A percentile compares a stretch with the other conserved stretches of the same genome.
Evolutionary conservation across 176 grass and related monocot genomes (phyloP).

Genomic region (Cenchrus purpureus): DNA sequence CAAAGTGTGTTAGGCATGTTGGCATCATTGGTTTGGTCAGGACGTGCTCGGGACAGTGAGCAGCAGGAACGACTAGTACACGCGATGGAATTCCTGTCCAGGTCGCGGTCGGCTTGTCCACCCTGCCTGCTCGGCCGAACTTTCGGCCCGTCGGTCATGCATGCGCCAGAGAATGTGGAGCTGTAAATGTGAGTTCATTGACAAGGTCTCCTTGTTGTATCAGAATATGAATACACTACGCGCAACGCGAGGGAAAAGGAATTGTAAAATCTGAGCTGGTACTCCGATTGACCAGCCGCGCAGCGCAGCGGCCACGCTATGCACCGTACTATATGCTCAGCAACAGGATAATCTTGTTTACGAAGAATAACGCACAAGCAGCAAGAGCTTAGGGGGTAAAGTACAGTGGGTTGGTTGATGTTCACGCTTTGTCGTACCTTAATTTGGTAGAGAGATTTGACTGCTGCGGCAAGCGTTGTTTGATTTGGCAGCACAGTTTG

Average conservation of each 20-base stretch:
- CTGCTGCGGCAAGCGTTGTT: background rate
- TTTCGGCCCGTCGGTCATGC: slow-evolving; percentile 30
- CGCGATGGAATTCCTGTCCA: slow-evolving; percentile 43
- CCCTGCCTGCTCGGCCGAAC: slow-evolving; percentile 24
- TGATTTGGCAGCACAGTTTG: no score
- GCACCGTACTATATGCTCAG: background rate
- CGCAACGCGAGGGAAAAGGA: background rate
- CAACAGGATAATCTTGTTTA: background rate
- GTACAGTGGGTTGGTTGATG: no score
- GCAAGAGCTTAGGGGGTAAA: background rate
- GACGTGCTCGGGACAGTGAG: slow-evolving; percentile 35
- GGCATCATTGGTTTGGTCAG: slow-evolving; percentile 51
- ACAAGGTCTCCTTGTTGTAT: background rate
- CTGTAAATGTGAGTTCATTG: background rate
- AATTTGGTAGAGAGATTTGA: background rate
- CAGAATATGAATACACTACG: background rate
- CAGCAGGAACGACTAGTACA: slow-evolving; percentile 24
- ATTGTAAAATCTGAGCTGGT: no score
- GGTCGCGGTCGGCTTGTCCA: slow-evolving; percentile 37
- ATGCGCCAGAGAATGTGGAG: background rate
- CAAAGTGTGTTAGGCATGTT: slow-evolving; percentile 69
- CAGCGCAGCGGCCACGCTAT: no score
- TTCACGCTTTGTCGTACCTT: no score
- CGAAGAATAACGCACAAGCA: background rate
- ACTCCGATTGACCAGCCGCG: background rate